Evolutionary conservation across 495 filamentous ascomycete genomes (phyloP), one percentile per base, ranked within the genome.

Genomic region (Aspergillus incahuasiensis): DNA sequence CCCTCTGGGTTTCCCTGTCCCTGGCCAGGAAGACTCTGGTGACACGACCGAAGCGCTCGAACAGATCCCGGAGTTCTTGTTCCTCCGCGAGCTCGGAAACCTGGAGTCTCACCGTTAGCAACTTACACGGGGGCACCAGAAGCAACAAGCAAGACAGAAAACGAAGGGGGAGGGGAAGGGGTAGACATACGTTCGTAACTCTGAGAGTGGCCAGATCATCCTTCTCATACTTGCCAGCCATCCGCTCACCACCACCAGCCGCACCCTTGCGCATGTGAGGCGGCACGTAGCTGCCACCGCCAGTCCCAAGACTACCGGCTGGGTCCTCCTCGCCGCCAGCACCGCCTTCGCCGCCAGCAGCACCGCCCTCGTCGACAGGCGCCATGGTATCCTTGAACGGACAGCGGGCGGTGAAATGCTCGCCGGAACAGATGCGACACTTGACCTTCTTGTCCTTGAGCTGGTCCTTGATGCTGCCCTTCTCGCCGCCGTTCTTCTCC

Each of bases 371-470:
- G 48, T 87, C 87, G 55, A 88, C 79, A 1, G 87, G 87, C 11
- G 86, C 86, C 79, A 90, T 86, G 41, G 87, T 90, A 64, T 89
- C 87, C 74, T 89, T 90, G 74, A 88, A 90, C 22, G 87, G 92
- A 87, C 81, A 98, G 66, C 92, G 84, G 25, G 92, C 91, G 4
- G 94, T 98, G 78, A 96, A 98, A 80, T 98, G 94, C 77, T 97
- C 95, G 62, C 95, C 94, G 71, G 85, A 88, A 76, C 94, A 98
- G 68, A 98, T 97, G 78, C 94, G 86, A 75, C 94, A 98, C 81
- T 97, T 97, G 76, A 98, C 95, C 81, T 96, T 96, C 83, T 96
- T 96, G 75, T 96, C 90, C 85, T 92, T 96, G 56, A 97, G 80
- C 80, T 90, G 83, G 61, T 91, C 90, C 79, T 91, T 94, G 79